Evolutionary conservation across 306 rosid species (phyloP).

Genomic region (Carpinus fangiana): DNA sequence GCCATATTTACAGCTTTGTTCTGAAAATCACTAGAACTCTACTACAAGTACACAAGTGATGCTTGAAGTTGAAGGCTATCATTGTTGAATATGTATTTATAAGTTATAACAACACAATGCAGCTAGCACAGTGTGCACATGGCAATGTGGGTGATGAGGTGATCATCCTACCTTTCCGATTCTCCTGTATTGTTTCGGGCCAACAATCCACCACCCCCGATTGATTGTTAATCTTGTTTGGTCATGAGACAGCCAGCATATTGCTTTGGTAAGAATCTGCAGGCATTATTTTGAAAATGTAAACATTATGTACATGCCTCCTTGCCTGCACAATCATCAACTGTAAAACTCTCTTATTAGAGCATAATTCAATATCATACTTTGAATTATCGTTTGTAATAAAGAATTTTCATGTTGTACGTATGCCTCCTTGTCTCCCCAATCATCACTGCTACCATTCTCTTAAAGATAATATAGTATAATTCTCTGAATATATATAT

Average conservation of each 20-base stretch:
- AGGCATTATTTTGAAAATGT: slow-evolving; percentile 15
- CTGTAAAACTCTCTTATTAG: slow-evolving; percentile 15
- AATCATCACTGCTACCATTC: neutral
- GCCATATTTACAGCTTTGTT: slow-evolving; percentile 34
- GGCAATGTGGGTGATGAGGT: slow-evolving; percentile 35
- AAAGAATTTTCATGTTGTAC: slow-evolving; percentile 15
- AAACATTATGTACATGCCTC: slow-evolving; percentile 32
- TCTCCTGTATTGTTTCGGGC: slow-evolving; percentile 36
- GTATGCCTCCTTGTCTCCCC: slow-evolving; percentile 12
- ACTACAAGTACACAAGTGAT: slow-evolving; percentile 18
- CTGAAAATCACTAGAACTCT: neutral
- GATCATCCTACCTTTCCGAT: slow-evolving; percentile 30
- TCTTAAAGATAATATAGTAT: neutral
- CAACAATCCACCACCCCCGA: slow-evolving; percentile 27
- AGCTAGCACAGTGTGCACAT: slow-evolving; percentile 23
- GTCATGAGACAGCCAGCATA: slow-evolving; percentile 28
- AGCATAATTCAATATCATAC: slow-evolving; percentile 15
- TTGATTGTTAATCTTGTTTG: slow-evolving; percentile 27
- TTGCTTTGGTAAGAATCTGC: slow-evolving; percentile 16
- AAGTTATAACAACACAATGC: slow-evolving; percentile 38
- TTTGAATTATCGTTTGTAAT: slow-evolving; percentile 20
- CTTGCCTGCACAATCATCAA: slow-evolving; percentile 24
- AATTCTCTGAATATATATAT: no score
- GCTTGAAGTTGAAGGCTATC: slow-evolving; percentile 25
- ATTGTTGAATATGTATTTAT: slow-evolving; percentile 33